Evolutionary conservation across 2,329 filamentous ascomycete genomes (phyloP).

Genomic region (Colletotrichum tropicicola): DNA sequence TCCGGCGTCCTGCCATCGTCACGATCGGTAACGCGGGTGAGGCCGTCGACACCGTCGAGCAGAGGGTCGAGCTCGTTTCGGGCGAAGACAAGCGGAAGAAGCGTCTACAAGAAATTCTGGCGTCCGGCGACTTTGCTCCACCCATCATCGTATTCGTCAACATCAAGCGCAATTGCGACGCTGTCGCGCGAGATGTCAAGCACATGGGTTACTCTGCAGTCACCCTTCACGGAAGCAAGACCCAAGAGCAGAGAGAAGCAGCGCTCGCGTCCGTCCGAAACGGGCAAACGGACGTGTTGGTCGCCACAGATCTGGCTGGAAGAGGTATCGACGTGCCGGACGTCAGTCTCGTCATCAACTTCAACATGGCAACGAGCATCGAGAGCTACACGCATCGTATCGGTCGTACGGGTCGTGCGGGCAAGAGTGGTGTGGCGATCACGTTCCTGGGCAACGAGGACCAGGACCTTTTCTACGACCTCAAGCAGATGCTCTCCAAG

Average conservation of each 20-base stretch:
- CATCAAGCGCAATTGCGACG: conserved; percentile 98
- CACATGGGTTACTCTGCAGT: conserved; percentile 90
- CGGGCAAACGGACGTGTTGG: conserved; percentile 84
- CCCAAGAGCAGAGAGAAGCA: conserved; percentile 96
- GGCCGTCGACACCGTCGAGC: conserved; percentile 97
- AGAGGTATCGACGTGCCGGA: conserved; percentile 98
- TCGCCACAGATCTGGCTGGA: conserved; percentile 94
- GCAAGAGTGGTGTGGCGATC: conserved; percentile 94
- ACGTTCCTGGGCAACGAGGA: conserved; percentile 96
- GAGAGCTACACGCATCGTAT: conserved; percentile 97
- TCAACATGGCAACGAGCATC: conserved; percentile 96
- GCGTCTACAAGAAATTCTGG: conserved; percentile 89
- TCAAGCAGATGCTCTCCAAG: conserved; percentile 96
- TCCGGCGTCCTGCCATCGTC: conserved; percentile 90
- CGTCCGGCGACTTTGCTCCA: conserved; percentile 79
- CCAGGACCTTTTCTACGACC: conserved; percentile 87
- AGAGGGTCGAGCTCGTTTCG: conserved; percentile 89
- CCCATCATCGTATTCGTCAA: conserved; percentile 99
- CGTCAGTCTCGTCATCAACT: conserved; percentile 94
- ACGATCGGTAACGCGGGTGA: conserved; percentile 95
- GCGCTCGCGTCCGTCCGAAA: conserved; percentile 86
- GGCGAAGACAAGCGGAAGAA: conserved; percentile 98
- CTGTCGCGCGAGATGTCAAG: conserved; percentile 92
- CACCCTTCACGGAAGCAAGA: conserved; percentile 94
- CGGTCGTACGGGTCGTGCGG: conserved; percentile 95